phyloP scores from a whole-genome alignment of 306 rosid species.

The Fagus sylvatica region DNA sequence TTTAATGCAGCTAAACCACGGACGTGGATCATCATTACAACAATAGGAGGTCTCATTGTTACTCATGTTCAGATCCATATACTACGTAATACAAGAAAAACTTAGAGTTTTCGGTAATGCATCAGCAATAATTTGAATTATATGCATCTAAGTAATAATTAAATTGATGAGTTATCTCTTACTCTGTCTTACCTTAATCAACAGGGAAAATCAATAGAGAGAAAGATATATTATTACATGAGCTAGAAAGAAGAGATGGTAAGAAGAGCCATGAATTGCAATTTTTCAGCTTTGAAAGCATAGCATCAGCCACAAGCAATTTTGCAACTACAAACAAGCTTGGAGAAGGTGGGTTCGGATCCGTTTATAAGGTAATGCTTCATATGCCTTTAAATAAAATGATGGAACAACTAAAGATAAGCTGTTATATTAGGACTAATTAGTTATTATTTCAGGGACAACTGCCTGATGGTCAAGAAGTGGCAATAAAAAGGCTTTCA shows the following conservation, averaged over 20 bases:
- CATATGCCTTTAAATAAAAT: neutral
- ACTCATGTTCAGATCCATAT: no score
- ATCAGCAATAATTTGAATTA: no score
- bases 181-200: no score
- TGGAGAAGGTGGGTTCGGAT: conserved; percentile 7
- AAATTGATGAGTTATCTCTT: no score
- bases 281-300: conserved; percentile 7
- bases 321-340: neutral
- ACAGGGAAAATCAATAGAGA: no score
- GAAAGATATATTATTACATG: no score
- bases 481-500: conserved; percentile 17
- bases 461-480: conserved; percentile 9
- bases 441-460: conserved; percentile 10
- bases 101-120: no score
- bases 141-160: no score
- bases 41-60: no score
- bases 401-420: neutral
- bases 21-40: no score
- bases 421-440: neutral
- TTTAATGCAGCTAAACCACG: no score
- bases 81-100: no score
- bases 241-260: neutral
- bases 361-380: neutral
- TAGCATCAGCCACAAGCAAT: neutral
- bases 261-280: conserved; percentile 14